Evolutionary conservation across 2,329 filamentous ascomycete species (phyloP), one percentile per base, ranked within the genome.

Genomic region (Epichloe typhina): DNA sequence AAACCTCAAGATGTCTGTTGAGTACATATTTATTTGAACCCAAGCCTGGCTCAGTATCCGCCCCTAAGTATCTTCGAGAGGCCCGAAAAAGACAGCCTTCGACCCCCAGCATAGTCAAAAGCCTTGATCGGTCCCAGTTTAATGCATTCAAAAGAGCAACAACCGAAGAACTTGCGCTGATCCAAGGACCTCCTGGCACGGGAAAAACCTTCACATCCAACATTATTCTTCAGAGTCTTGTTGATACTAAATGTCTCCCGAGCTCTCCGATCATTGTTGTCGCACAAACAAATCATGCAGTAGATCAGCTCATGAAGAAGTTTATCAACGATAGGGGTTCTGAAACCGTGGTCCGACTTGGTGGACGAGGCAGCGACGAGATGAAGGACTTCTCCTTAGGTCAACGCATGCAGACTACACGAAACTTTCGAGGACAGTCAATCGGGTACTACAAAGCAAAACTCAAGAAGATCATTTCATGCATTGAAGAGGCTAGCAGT

Each of bases 241-340:
- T 66, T 2, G 79, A 77, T 45, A 72, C 83, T 1, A 69, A 64
- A 2, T 58, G 61, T 2, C 70, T 66, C 1, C 51, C 5, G 36
- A 40, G 2, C 49, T 36, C 55, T 2, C 86, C 86, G 0, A 82
- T 96, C 33, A 74, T 95, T 19, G 73, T 95, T 3, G 78, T 88
- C 0, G 88, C 88, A 7, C 88, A 95, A 59, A 96, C 89, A 0
- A 96, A 96, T 53, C 88, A 95, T 64, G 89, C 89, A 0, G 69
- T 95, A 0, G 89, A 96, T 58, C 89, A 95, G 61, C 71, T 96
- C 0, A 70, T 95, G 0, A 68, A 70, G 1, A 79, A 83, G 50
- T 72, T 88, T 15, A 71, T 80, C 1, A 61, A 69, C 1, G 37
- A 38, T 50, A 58, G 0, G 65, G 63, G 3, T 84, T 65, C 4